phyloP scores from a whole-genome alignment of 495 filamentous ascomycete species.

The Annulohypoxylon nitens region DNA sequence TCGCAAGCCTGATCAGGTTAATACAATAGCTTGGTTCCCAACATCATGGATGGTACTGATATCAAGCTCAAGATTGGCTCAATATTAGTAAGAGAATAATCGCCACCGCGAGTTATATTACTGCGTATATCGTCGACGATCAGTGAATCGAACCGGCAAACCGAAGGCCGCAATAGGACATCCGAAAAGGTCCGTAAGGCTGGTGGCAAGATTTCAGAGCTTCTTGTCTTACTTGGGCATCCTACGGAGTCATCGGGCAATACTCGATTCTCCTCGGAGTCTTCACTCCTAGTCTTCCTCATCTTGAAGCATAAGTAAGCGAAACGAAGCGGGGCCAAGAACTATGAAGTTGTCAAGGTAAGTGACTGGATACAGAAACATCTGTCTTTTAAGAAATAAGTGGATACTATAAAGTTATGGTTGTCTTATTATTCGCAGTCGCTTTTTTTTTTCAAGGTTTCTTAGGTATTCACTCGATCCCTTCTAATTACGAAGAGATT shows the following conservation, averaged over 20 bases:
- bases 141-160: constrained; percentile 83
- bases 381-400: not conserved
- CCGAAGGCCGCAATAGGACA: constrained; percentile 94
- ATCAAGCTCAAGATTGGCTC: constrained; percentile 92
- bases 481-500: not conserved
- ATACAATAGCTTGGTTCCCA: constrained; percentile 87
- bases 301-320: not conserved
- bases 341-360: not conserved
- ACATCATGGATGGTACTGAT: constrained; percentile 88
- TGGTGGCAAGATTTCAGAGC: constrained; percentile 82
- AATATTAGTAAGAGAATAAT: constrained; percentile 96
- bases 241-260: constrained; percentile 5
- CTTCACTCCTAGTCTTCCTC: not conserved
- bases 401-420: not conserved
- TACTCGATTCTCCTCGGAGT: not conserved
- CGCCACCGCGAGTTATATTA: constrained; percentile 85
- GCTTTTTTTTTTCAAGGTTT: not conserved
- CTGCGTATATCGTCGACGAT: constrained; percentile 82
- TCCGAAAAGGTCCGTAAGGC: constrained; percentile 84
- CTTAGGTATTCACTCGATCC: not conserved
- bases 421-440: not conserved
- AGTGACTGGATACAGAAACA: not conserved
- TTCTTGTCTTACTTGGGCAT: constrained; percentile 94
- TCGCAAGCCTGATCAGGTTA: constrained; percentile 80
- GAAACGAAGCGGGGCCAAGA: not conserved